These are phyloP conservation scores for Nigrospora oryzae DNA, from an alignment of 2,329 filamentous ascomycete species.

Conservation along the genomic window DNA sequence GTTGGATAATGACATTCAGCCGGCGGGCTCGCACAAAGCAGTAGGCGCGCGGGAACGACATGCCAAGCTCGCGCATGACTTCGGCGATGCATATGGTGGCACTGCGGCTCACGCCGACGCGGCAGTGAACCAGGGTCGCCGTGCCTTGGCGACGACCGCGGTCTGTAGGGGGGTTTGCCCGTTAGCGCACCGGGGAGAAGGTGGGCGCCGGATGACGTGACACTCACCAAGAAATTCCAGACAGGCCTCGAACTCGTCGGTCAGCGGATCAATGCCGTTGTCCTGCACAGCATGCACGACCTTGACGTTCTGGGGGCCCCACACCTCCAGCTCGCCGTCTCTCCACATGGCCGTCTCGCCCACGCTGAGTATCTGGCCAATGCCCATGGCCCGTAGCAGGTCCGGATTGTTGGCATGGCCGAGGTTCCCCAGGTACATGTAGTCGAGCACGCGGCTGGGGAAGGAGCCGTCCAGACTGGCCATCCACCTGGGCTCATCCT, in stretches of 20 bases:
- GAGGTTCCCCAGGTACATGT: conserved; percentile 94
- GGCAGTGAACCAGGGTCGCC: conserved; percentile 90
- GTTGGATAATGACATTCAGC: conserved; percentile 96
- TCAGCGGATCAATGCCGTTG: conserved; percentile 91
- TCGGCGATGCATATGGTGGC: conserved; percentile 99
- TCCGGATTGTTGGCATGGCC: conserved; percentile 91
- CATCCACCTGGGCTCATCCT: conserved; percentile 70
- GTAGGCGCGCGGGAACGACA: conserved; percentile 89
- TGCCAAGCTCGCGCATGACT: conserved; percentile 73
- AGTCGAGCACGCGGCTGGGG: conserved; percentile 79
- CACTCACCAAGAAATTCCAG: conserved; percentile 83
- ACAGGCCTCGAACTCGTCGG: conserved; percentile 75
- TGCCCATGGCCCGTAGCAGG: conserved; percentile 70
- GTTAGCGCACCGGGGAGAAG: background rate
- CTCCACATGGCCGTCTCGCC: conserved; percentile 83
- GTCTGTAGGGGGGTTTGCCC: conserved; percentile 40
- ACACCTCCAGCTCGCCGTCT: conserved; percentile 58
- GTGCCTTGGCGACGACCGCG: conserved; percentile 67
- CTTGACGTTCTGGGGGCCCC: conserved; percentile 72
- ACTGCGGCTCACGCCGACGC: conserved; percentile 89
- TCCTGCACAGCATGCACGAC: conserved; percentile 84
- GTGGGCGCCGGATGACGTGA: background rate
- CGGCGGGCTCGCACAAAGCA: conserved; percentile 90
- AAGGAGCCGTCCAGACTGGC: conserved; percentile 79
- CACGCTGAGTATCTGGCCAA: conserved; percentile 81